Evolutionary conservation across 495 filamentous ascomycete genomes (phyloP).

Genomic region (Darksidea phi): DNA sequence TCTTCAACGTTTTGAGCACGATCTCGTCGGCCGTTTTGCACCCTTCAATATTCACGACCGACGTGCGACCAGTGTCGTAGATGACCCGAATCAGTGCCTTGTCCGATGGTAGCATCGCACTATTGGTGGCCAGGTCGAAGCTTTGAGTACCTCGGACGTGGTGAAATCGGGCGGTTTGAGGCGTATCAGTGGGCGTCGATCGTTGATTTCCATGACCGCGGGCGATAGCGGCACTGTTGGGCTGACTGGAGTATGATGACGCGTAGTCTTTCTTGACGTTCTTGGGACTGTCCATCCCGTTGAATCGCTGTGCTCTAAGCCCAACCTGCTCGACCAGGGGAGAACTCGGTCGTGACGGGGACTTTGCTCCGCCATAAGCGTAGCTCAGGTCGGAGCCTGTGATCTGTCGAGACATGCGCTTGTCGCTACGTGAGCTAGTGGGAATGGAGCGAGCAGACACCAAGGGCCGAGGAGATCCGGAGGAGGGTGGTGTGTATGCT

Average conservation of each 20-base stretch:
- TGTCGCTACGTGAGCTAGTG: constrained; percentile 58
- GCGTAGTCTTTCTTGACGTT: constrained; percentile 54
- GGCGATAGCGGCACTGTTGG: constrained; percentile 10
- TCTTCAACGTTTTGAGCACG: constrained; percentile 77
- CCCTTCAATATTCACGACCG: constrained; percentile 82
- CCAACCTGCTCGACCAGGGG: constrained; percentile 61
- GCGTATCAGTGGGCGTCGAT: constrained; percentile 40
- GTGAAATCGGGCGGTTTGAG: constrained; percentile 45
- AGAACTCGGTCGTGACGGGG: constrained; percentile 67
- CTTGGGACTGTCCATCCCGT: constrained; percentile 52
- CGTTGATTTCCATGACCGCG: constrained; percentile 20
- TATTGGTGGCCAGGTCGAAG: constrained; percentile 63
- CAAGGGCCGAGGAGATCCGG: constrained; percentile 63
- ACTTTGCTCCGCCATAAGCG: constrained; percentile 49
- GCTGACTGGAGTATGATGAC: constrained; percentile 51
- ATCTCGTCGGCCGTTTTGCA: constrained; percentile 90
- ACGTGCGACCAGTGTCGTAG: constrained; percentile 76
- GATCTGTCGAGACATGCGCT: constrained; percentile 70
- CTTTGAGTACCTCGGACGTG: constrained; percentile 67
- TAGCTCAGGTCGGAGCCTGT: constrained; percentile 37
- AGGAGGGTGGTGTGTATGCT: constrained; percentile 61
- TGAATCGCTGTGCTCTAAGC: constrained; percentile 50
- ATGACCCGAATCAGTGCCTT: constrained; percentile 87
- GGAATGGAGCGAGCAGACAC: constrained; percentile 49
- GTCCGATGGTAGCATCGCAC: constrained; percentile 69